A percentile compares a stretch with the other conserved stretches of the same genome.
Evolutionary conservation across 768 basidiomycete species (phyloP).

Genomic region (Mrakia frigida): DNA sequence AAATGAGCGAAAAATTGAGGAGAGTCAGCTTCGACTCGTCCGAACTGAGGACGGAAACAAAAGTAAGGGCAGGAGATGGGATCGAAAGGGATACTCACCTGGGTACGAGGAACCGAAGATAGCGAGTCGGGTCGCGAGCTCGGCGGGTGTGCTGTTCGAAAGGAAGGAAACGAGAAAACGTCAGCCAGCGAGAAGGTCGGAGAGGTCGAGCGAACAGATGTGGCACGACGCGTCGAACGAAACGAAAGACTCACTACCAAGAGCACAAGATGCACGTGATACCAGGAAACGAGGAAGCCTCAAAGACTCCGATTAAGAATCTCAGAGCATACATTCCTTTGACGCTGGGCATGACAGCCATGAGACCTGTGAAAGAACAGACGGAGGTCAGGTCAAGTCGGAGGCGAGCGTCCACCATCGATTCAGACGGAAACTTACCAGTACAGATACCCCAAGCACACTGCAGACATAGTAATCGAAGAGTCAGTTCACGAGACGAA

Average conservation of each 20-base stretch:
- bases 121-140: conserved; percentile 34
- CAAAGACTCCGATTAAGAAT: conserved; percentile 37
- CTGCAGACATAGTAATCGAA: neutral
- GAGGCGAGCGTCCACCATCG: neutral
- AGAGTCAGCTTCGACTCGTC: too few relatives aligned
- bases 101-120: conserved; percentile 35
- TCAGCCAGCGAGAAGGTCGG: neutral
- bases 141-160: conserved; percentile 31
- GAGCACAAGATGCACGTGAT: conserved; percentile 24
- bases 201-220: neutral
- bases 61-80: too few relatives aligned
- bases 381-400: neutral
- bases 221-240: neutral
- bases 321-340: conserved; percentile 35
- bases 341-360: conserved; percentile 24
- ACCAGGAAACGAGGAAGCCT: conserved; percentile 32
- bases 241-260: conserved; percentile 11
- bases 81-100: too few relatives aligned
- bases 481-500: neutral
- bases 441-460: conserved; percentile 3
- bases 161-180: neutral
- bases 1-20: too few relatives aligned
- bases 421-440: neutral
- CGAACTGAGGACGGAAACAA: too few relatives aligned
- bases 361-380: neutral